These are phyloP conservation scores for Eragrostis nindensis DNA, from an alignment of 176 grass and related monocot genomes.

Conservation along the genomic window DNA sequence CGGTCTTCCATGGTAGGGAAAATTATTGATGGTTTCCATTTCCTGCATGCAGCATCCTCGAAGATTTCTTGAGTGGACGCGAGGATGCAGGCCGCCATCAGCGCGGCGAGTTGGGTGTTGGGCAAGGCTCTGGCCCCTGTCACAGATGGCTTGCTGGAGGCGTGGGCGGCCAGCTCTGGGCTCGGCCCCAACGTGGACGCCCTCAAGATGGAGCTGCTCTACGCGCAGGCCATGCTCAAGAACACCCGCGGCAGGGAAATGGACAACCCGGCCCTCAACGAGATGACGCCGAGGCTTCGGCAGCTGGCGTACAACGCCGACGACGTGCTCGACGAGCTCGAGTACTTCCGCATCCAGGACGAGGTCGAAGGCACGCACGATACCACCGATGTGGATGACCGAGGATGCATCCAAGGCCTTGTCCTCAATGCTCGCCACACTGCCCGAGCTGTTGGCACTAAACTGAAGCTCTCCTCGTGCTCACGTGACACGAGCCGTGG, in stretches of 20 bases:
- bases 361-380: not conserved
- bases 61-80: no score
- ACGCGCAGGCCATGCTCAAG: not conserved
- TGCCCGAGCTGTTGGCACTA: not conserved
- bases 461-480: not conserved
- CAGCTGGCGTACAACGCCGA: not conserved
- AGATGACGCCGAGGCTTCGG: slow-evolving; percentile 7
- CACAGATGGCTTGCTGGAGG: not conserved
- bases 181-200: slow-evolving; percentile 19
- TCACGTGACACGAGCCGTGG: fast-evolving
- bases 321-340: slow-evolving; percentile 29
- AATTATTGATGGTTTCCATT: no score
- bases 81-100: not conserved
- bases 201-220: slow-evolving; percentile 27
- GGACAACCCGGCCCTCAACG: not conserved
- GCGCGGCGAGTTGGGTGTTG: slow-evolving; percentile 1
- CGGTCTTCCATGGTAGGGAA: no score
- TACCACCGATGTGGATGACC: not conserved
- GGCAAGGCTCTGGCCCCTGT: not conserved
- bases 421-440: not conserved
- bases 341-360: slow-evolving; percentile 46
- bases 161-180: not conserved
- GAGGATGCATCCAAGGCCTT: not conserved
- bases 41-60: no score
- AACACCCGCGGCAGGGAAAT: not conserved